Conservation (phyloP, 1,284 basidiomycete genomes). For the Exobasidium rhododendri region DNA sequence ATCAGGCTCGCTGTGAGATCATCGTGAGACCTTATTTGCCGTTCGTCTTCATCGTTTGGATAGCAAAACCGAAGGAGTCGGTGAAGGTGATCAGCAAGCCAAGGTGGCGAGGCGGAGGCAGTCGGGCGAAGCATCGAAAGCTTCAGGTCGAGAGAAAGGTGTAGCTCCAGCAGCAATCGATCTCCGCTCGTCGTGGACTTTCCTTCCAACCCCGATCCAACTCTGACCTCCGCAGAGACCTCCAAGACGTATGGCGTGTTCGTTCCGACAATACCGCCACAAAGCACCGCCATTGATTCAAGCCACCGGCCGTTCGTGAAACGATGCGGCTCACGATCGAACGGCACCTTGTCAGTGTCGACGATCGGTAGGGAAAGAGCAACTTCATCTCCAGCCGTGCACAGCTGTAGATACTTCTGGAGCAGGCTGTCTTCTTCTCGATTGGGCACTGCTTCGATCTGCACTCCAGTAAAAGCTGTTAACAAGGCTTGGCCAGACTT, state of each 20-base stretch:
- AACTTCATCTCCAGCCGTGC: neutral
- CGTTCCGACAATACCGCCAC: neutral
- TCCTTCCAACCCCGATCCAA: neutral
- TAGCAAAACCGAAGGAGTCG: conserved; percentile 18
- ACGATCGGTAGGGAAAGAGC: conserved; percentile 18
- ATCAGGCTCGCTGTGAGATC: conserved; percentile 28
- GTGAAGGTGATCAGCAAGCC: conserved; percentile 22
- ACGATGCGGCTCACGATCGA: conserved; percentile 7
- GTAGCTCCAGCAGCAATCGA: neutral
- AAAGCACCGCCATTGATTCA: neutral
- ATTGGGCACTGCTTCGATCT: neutral
- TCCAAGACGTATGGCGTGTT: neutral
- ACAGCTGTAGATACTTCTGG: neutral
- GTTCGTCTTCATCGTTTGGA: neutral
- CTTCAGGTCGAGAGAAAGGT: conserved; percentile 12
- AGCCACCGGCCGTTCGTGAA: conserved; percentile 30
- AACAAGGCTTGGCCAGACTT: no score
- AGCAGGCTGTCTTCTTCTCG: conserved; percentile 4
- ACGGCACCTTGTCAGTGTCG: neutral
- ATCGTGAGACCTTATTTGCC: neutral
- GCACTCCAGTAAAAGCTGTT: no score
- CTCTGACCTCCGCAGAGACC: neutral
- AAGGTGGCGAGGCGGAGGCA: conserved; percentile 11
- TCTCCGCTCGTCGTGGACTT: neutral
- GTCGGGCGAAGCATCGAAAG: conserved; percentile 15